A percentile compares a stretch with the other conserved stretches of the same genome.
Evolutionary conservation across 2,329 filamentous ascomycete genomes (phyloP).

Genomic region (Exophiala sp.): DNA sequence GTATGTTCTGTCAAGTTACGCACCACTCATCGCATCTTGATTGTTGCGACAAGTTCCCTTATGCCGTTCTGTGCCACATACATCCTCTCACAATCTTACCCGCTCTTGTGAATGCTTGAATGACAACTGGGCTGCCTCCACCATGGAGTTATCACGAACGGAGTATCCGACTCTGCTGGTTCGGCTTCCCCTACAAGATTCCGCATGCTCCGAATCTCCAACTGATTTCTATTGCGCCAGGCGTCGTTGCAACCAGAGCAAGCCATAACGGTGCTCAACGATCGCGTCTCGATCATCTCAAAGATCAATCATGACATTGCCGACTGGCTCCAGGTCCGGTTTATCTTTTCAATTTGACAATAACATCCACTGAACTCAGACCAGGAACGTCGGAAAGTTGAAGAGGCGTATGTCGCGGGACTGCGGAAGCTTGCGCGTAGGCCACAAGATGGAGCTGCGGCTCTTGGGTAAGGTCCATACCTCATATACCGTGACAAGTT

Average conservation of each 20-base stretch:
- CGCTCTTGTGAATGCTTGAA: constrained; percentile 9
- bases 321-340: constrained; percentile 85
- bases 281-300: constrained; percentile 79
- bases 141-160: constrained; percentile 44
- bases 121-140: constrained; percentile 5
- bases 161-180: constrained; percentile 96
- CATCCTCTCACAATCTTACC: neutral
- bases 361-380: constrained; percentile 15
- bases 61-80: constrained; percentile 4
- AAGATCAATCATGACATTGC: constrained; percentile 86
- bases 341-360: constrained; percentile 7
- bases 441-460: constrained; percentile 66
- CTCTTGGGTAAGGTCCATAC: constrained; percentile 69
- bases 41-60: neutral
- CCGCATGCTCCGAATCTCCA: constrained; percentile 16
- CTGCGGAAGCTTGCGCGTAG: constrained; percentile 73
- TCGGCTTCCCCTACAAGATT: constrained; percentile 41
- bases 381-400: constrained; percentile 85
- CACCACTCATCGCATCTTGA: neutral
- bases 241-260: constrained; percentile 72
- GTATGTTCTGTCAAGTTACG: too few relatives aligned
- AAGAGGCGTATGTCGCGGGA: constrained; percentile 79
- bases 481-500: neutral
- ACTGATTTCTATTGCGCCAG: constrained; percentile 44
- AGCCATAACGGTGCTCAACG: constrained; percentile 74